Conservation (phyloP, 1,139 yeast species). For the Diutina siamensis region DNA sequence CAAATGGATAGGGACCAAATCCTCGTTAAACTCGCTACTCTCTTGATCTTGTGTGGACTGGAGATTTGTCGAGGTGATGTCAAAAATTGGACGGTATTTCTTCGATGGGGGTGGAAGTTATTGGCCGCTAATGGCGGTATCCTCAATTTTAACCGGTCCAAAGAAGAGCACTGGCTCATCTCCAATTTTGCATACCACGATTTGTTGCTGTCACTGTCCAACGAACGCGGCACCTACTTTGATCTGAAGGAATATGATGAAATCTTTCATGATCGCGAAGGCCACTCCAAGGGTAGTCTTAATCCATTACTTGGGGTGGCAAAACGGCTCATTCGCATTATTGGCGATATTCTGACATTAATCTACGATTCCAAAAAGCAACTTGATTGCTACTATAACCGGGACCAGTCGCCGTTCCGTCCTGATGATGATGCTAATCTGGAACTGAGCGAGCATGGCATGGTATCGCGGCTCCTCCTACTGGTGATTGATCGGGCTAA, state of each 20-base stretch:
- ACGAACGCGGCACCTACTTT: constrained; percentile 47
- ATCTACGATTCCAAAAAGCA: constrained; percentile 37
- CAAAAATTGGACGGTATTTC: constrained; percentile 50
- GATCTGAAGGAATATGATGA: constrained; percentile 44
- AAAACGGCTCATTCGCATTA: constrained; percentile 48
- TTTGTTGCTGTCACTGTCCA: constrained; percentile 49
- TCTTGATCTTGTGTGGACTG: constrained; percentile 57
- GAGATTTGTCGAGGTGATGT: constrained; percentile 73
- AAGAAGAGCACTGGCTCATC: constrained; percentile 60
- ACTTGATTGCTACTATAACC: background rate
- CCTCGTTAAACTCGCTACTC: constrained; percentile 46
- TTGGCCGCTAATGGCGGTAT: constrained; percentile 50
- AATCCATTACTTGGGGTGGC: constrained; percentile 70
- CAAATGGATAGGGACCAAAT: constrained; percentile 8
- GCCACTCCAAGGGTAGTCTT: constrained; percentile 22
- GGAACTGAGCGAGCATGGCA: constrained; percentile 19
- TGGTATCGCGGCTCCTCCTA: constrained; percentile 13
- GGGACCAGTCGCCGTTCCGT: background rate
- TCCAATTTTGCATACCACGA: constrained; percentile 82
- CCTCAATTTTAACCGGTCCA: constrained; percentile 38
- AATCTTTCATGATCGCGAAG: constrained; percentile 30
- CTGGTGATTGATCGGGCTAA: constrained; percentile 27
- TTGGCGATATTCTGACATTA: constrained; percentile 60
- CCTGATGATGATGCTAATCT: constrained; percentile 11
- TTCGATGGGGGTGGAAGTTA: constrained; percentile 51